These are phyloP conservation scores for Melampsora americana DNA, from an alignment of 1,284 basidiomycete species.

Conservation along the genomic window DNA sequence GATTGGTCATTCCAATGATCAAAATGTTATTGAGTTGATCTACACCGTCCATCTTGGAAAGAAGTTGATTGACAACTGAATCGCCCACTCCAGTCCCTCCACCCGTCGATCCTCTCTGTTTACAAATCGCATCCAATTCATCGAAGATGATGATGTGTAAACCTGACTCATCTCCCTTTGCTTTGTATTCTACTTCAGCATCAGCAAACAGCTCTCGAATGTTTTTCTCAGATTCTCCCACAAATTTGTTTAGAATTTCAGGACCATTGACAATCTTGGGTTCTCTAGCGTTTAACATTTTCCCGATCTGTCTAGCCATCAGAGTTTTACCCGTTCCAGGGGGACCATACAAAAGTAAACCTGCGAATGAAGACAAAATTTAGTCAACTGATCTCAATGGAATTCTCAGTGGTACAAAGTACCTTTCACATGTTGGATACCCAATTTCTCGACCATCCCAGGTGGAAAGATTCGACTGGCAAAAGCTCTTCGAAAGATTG, in stretches of 20 bases:
- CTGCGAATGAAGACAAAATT: slow-evolving; percentile 55
- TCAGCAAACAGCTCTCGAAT: slow-evolving; percentile 95
- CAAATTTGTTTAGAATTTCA: slow-evolving; percentile 95
- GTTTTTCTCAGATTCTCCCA: slow-evolving; percentile 98
- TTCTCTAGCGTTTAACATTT: slow-evolving; percentile 97
- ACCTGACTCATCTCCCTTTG: slow-evolving; percentile 95
- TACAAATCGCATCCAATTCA: slow-evolving; percentile 97
- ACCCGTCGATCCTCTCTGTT: slow-evolving; percentile 83
- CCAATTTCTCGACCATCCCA: slow-evolving; percentile 91
- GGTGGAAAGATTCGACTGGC: slow-evolving; percentile 97
- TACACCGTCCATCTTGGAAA: slow-evolving; percentile 99
- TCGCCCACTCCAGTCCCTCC: slow-evolving; percentile 96
- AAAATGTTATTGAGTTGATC: slow-evolving; percentile 99
- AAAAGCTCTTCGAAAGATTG: slow-evolving; percentile 98
- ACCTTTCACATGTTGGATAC: slow-evolving; percentile 98
- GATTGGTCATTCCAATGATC: slow-evolving; percentile 99
- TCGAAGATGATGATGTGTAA: slow-evolving; percentile 99
- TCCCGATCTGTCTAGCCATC: slow-evolving; percentile 97
- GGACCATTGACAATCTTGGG: slow-evolving; percentile 99
- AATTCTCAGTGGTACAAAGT: slow-evolving; percentile 3
- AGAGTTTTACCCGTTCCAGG: slow-evolving; percentile 98
- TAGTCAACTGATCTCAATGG: neutral
- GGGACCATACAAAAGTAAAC: slow-evolving; percentile 90
- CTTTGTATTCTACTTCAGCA: slow-evolving; percentile 98
- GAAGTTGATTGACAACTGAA: slow-evolving; percentile 95